A percentile compares a stretch with the other conserved stretches of the same genome.
These are phyloP conservation scores for Malassezia sp. DNA, from an alignment of 1,284 basidiomycete species.

Conservation along the genomic window DNA sequence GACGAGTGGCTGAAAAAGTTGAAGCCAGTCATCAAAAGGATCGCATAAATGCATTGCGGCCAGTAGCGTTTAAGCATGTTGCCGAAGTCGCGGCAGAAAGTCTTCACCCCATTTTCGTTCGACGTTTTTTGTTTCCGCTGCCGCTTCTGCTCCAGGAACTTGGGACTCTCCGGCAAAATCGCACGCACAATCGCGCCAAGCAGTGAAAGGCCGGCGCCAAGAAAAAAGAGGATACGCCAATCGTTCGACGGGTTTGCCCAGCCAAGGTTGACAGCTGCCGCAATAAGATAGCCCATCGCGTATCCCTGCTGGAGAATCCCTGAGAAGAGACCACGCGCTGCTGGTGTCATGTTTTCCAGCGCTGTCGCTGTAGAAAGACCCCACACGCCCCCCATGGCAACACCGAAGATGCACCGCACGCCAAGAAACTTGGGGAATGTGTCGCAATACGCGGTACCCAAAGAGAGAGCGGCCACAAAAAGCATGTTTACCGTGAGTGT, in stretches of 20 bases:
- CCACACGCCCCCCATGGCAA: conserved; percentile 57
- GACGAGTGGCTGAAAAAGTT: conserved; percentile 64
- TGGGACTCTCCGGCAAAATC: conserved; percentile 65
- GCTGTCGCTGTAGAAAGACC: conserved; percentile 47
- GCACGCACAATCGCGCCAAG: conserved; percentile 64
- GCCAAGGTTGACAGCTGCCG: conserved; percentile 63
- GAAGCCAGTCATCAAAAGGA: conserved; percentile 55
- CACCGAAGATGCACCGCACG: conserved; percentile 47
- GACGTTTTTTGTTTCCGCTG: conserved; percentile 44
- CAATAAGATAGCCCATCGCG: conserved; percentile 51
- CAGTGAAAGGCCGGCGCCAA: conserved; percentile 56
- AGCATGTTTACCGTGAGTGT: conserved; percentile 51
- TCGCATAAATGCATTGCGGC: conserved; percentile 70
- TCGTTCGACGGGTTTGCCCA: conserved; percentile 44
- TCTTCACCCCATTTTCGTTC: conserved; percentile 49
- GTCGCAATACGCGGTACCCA: conserved; percentile 55
- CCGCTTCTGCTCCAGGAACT: conserved; percentile 54
- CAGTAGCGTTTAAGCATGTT: conserved; percentile 74
- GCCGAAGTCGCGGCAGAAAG: conserved; percentile 61
- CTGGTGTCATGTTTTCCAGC: conserved; percentile 78
- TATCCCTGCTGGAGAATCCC: conserved; percentile 78
- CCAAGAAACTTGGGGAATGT: conserved; percentile 51
- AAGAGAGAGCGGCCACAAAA: conserved; percentile 54
- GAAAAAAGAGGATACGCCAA: conserved; percentile 52
- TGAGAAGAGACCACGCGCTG: conserved; percentile 69